phyloP scores from a whole-genome alignment of 2,329 filamentous ascomycete species.

The Alternaria conjuncta region DNA sequence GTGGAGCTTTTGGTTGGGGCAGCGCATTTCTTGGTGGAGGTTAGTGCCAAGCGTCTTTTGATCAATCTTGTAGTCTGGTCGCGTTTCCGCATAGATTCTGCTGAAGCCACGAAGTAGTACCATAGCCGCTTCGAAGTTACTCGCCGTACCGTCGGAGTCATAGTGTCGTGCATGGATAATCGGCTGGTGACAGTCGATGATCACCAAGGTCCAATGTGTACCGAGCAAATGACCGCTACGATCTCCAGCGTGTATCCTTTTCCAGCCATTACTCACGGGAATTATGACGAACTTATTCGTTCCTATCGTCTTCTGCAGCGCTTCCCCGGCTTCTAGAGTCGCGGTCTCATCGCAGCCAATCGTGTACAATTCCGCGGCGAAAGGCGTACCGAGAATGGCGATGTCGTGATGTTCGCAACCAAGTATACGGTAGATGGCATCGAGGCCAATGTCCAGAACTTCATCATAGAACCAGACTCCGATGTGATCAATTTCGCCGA shows the following conservation, averaged over 20 bases:
- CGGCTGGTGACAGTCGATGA: conserved; percentile 3
- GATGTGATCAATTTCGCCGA: not conserved
- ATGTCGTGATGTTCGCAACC: not conserved
- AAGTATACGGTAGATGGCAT: not conserved
- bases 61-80: not conserved
- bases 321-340: not conserved
- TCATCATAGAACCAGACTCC: not conserved
- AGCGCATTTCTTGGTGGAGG: not conserved
- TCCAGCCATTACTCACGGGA: not conserved
- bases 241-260: not conserved
- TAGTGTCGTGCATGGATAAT: not conserved
- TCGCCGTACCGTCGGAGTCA: not conserved
- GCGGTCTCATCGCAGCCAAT: not conserved
- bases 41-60: not conserved
- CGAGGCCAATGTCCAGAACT: not conserved
- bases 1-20: not conserved
- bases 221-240: not conserved
- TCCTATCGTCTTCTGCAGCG: not conserved
- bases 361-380: not conserved
- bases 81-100: not conserved
- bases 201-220: not conserved
- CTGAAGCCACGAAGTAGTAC: not conserved
- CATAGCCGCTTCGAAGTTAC: not conserved
- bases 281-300: not conserved
- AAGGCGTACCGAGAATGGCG: not conserved